These are phyloP conservation scores for Balansia obtecta DNA, from an alignment of 2,329 filamentous ascomycete genomes.

Conservation along the genomic window DNA sequence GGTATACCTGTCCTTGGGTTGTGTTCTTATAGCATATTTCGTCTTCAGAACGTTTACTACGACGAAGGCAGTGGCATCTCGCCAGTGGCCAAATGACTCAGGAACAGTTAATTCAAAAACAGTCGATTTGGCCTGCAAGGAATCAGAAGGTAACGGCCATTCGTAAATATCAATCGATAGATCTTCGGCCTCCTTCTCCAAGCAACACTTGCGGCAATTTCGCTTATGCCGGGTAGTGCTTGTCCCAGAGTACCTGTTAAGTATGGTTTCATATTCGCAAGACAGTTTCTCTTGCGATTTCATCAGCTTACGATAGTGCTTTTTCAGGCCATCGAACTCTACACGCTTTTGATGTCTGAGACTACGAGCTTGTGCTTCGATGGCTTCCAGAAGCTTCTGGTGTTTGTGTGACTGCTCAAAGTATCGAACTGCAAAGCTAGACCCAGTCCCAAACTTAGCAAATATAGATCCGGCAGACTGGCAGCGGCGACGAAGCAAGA, in stretches of 20 bases:
- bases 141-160: constrained; percentile 37
- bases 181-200: constrained; percentile 16
- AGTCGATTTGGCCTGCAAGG: constrained; percentile 25
- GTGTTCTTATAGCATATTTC: neutral
- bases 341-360: constrained; percentile 3
- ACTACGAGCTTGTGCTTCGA: constrained; percentile 24
- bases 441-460: constrained; percentile 6
- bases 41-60: constrained; percentile 24
- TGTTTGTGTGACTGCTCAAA: constrained; percentile 16
- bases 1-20: neutral
- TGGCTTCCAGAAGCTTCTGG: constrained; percentile 21
- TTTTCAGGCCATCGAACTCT: constrained; percentile 8
- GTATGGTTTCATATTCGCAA: constrained; percentile 6
- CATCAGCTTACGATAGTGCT: constrained; percentile 7
- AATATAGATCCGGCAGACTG: constrained; percentile 5
- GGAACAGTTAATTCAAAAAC: constrained; percentile 43
- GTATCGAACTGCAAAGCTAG: constrained; percentile 12
- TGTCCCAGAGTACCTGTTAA: neutral
- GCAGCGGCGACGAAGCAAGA: neutral
- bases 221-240: constrained; percentile 1
- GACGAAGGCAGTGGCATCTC: constrained; percentile 32
- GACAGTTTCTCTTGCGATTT: neutral
- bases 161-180: constrained; percentile 39
- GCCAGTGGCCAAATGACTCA: constrained; percentile 29
- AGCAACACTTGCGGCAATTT: constrained; percentile 25